Evolutionary conservation across 2,329 filamentous ascomycete genomes (phyloP).

Genomic region (Penicillium sp.): DNA sequence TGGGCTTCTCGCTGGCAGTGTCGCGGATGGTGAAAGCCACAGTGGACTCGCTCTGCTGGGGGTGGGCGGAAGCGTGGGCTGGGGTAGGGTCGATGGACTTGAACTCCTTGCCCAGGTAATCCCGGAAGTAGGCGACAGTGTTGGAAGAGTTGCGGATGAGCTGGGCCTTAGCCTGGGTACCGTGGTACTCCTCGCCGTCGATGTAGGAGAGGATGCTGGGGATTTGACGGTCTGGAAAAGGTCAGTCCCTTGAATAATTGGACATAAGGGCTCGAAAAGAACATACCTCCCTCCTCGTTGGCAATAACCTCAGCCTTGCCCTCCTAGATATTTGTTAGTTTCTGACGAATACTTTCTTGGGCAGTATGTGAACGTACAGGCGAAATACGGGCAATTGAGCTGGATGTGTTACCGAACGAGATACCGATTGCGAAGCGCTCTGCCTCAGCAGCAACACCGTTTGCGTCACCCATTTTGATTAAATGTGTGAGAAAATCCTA

Average conservation of each 20-base stretch:
- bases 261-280: background rate
- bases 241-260: constrained; percentile 11
- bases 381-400: constrained; percentile 88
- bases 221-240: constrained; percentile 80
- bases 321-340: constrained; percentile 53
- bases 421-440: constrained; percentile 81
- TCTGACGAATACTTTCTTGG: background rate
- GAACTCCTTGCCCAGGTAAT: constrained; percentile 94
- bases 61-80: constrained; percentile 90
- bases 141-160: constrained; percentile 89
- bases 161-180: constrained; percentile 91
- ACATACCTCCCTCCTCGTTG: constrained; percentile 92
- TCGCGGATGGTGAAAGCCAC: constrained; percentile 85
- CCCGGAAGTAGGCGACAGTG: constrained; percentile 93
- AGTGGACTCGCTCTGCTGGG: constrained; percentile 68
- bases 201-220: constrained; percentile 93
- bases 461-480: constrained; percentile 52
- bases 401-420: constrained; percentile 97
- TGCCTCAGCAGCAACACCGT: constrained; percentile 48
- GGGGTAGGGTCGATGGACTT: constrained; percentile 95
- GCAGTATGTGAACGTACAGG: constrained; percentile 43
- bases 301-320: constrained; percentile 97
- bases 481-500: constrained; percentile 12
- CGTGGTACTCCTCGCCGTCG: constrained; percentile 94
- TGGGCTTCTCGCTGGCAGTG: constrained; percentile 63